These are phyloP conservation scores for Podospora australis DNA, from an alignment of 495 filamentous ascomycete species.

Conservation along the genomic window DNA sequence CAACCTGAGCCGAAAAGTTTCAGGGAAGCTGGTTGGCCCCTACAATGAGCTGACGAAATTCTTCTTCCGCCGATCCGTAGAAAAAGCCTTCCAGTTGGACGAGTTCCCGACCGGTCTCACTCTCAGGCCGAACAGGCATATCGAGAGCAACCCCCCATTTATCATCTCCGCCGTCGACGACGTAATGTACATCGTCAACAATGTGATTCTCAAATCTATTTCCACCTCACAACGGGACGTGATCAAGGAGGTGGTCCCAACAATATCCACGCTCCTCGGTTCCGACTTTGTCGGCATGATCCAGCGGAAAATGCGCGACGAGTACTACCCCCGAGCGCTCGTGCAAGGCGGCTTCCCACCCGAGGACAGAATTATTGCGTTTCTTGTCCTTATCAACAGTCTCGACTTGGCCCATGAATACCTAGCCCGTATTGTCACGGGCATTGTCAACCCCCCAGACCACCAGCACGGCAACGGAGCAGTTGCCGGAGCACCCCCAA, in stretches of 20 bases:
- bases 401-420: constrained; percentile 88
- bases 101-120: constrained; percentile 78
- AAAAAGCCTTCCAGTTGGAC: constrained; percentile 97
- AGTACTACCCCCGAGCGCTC: constrained; percentile 72
- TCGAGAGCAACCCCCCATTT: constrained; percentile 71
- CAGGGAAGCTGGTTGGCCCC: constrained; percentile 60
- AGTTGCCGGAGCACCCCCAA: constrained; percentile 10
- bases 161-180: constrained; percentile 96
- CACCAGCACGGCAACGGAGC: constrained; percentile 11
- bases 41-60: constrained; percentile 89
- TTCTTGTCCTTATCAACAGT: constrained; percentile 91
- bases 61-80: constrained; percentile 91
- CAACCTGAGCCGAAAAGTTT: constrained; percentile 66
- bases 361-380: constrained; percentile 74
- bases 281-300: constrained; percentile 96
- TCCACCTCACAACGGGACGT: constrained; percentile 75
- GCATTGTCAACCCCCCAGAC: constrained; percentile 45
- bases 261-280: constrained; percentile 76
- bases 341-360: constrained; percentile 73
- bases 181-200: constrained; percentile 98
- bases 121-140: constrained; percentile 59
- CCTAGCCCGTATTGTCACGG: constrained; percentile 72
- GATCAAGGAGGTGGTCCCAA: constrained; percentile 68
- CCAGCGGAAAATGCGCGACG: constrained; percentile 94
- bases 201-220: constrained; percentile 77